A percentile compares a stretch with the other conserved stretches of the same genome.
Conservation (phyloP, 345 rosid species). For the Syzygium aromaticum region DNA sequence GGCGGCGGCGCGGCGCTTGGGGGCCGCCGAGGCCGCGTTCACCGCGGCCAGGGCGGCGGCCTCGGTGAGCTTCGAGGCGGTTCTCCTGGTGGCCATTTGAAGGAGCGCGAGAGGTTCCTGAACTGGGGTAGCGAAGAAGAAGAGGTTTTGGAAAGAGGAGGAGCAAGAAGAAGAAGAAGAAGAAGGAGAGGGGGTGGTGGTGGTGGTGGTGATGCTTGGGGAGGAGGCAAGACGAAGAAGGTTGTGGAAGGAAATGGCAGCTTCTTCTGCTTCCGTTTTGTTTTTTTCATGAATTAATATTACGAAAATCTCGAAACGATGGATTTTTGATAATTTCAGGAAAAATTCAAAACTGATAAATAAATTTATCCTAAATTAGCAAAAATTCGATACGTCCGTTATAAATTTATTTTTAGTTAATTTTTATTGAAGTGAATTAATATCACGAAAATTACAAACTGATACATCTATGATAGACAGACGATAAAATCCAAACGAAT, state of each 20-base stretch:
- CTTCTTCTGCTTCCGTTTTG: background rate
- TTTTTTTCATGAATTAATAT: no score
- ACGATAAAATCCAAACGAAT: no score
- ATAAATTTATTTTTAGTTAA: rapidly evolving
- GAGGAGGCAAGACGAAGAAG: background rate
- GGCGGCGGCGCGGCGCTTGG: background rate
- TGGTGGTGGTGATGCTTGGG: background rate
- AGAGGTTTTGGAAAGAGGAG: background rate
- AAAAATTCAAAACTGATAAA: no score
- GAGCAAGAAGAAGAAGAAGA: background rate
- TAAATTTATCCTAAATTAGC: no score
- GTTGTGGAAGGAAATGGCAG: conserved; percentile 15
- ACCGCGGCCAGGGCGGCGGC: background rate
- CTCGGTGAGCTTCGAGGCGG: conserved; percentile 2
- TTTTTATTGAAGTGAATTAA: no score
- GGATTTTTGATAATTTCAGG: no score
- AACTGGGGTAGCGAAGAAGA: background rate
- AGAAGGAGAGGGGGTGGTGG: background rate
- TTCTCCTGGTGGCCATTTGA: conserved; percentile 1
- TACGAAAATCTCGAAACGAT: no score
- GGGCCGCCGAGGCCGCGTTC: background rate
- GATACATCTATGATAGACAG: no score
- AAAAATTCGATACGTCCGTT: no score
- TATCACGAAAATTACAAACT: no score
- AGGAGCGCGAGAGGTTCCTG: background rate